Percentiles rank a stretch among this genome's conserved stretches.
These are phyloP conservation scores for Microdochium nivale DNA, from an alignment of 2,329 filamentous ascomycete genomes.

Conservation along the genomic window DNA sequence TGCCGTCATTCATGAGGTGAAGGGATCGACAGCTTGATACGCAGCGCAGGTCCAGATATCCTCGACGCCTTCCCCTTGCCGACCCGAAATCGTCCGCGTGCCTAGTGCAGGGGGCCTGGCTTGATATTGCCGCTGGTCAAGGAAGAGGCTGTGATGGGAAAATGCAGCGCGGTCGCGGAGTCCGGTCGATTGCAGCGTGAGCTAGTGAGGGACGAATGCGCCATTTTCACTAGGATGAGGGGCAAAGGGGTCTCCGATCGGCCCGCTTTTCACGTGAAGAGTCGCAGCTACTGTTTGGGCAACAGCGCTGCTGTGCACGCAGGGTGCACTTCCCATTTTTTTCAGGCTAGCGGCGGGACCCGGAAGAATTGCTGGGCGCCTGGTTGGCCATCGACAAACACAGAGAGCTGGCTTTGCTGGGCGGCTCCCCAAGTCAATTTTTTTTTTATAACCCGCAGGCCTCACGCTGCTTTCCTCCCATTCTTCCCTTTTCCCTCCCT, in stretches of 20 bases:
- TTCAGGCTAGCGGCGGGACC: neutral
- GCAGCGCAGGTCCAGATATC: no score
- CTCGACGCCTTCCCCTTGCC: neutral
- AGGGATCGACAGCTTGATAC: no score
- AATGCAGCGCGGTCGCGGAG: neutral
- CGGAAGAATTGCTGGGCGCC: neutral
- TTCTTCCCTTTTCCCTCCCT: constrained; percentile 31
- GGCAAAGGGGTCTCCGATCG: neutral
- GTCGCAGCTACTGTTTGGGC: neutral
- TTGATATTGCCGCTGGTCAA: neutral
- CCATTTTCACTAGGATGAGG: neutral
- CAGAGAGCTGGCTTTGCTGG: neutral
- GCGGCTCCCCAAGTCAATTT: neutral
- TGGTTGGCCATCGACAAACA: neutral
- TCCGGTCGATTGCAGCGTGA: neutral
- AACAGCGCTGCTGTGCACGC: neutral
- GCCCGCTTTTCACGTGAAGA: neutral
- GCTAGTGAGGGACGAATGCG: neutral
- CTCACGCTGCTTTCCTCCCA: constrained; percentile 11
- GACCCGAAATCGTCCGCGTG: neutral
- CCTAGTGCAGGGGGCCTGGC: neutral
- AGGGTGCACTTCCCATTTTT: neutral
- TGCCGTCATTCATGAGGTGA: no score
- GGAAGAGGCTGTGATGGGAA: neutral
- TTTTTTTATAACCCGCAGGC: constrained; percentile 1